Evolutionary conservation across 2,329 filamentous ascomycete species (phyloP).

Genomic region (Aaosphaeria arxii): DNA sequence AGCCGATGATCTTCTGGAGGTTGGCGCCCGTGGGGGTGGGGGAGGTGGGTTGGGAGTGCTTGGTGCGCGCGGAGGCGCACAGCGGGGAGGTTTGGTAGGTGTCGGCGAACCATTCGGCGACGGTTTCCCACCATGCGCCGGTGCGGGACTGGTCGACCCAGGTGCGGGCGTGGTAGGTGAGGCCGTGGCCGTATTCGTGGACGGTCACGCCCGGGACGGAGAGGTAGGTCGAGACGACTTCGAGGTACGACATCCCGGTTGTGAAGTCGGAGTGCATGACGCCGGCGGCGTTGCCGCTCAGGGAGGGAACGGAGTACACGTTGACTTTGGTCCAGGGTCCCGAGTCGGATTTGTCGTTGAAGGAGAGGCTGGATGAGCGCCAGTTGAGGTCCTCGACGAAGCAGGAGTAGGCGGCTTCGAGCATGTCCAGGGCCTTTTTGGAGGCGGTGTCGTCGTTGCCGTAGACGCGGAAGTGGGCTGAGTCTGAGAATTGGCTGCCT

Average conservation of each 20-base stretch:
- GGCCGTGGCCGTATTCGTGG: constrained; percentile 50
- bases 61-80: constrained; percentile 35
- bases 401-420: constrained; percentile 44
- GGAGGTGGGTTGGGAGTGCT: constrained; percentile 12
- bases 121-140: constrained; percentile 44
- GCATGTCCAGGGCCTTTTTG: constrained; percentile 36
- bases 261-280: constrained; percentile 41
- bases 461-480: constrained; percentile 42
- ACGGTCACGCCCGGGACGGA: constrained; percentile 41
- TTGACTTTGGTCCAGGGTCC: constrained; percentile 48
- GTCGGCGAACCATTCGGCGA: constrained; percentile 45
- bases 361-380: constrained; percentile 18
- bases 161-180: constrained; percentile 41
- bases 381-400: constrained; percentile 15
- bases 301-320: constrained; percentile 32
- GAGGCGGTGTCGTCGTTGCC: constrained; percentile 24
- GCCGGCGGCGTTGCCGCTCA: constrained; percentile 39
- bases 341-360: constrained; percentile 18
- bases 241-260: constrained; percentile 43
- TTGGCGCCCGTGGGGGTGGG: constrained; percentile 37
- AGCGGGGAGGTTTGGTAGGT: constrained; percentile 46
- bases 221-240: constrained; percentile 43
- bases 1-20: constrained; percentile 44
- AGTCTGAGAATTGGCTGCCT: constrained; percentile 9
- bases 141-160: constrained; percentile 37